phyloP scores from a whole-genome alignment of 352 stramenopile genomes.

The Phytophthora niederhauseri region DNA sequence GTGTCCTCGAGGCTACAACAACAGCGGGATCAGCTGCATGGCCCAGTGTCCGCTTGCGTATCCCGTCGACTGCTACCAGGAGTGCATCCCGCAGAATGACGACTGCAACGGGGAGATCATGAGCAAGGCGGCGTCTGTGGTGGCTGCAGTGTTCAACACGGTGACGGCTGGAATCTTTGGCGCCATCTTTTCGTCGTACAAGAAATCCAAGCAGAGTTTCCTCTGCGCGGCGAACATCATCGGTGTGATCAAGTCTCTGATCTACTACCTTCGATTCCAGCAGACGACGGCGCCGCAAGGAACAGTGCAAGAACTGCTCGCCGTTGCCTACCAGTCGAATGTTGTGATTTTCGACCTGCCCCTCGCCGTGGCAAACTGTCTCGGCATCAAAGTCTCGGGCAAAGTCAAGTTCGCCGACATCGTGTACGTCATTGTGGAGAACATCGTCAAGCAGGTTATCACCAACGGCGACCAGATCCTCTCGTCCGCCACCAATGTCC shows the following conservation, averaged over 20 bases:
- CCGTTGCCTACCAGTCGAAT: constrained; percentile 35
- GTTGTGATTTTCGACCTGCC: constrained; percentile 33
- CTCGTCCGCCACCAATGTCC: constrained; percentile 25
- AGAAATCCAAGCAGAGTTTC: constrained; percentile 33
- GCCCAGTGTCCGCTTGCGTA: constrained; percentile 64
- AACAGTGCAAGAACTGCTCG: constrained; percentile 33
- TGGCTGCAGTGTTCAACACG: constrained; percentile 39
- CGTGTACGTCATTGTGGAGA: constrained; percentile 30
- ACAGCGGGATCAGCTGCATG: constrained; percentile 26
- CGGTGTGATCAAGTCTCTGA: constrained; percentile 30
- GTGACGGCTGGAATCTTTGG: constrained; percentile 52
- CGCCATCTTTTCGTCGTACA: constrained; percentile 32
- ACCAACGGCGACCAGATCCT: constrained; percentile 38
- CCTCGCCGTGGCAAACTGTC: constrained; percentile 33
- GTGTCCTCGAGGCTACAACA: constrained; percentile 34
- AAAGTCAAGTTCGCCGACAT: constrained; percentile 15
- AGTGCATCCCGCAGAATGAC: constrained; percentile 67
- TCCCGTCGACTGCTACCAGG: constrained; percentile 57
- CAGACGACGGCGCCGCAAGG: constrained; percentile 24
- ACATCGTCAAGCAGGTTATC: constrained; percentile 31
- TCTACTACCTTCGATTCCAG: constrained; percentile 33
- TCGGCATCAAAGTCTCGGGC: constrained; percentile 21
- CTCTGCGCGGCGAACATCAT: constrained; percentile 41
- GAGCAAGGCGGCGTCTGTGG: constrained; percentile 41
- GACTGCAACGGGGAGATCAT: constrained; percentile 39